phyloP scores from a whole-genome alignment of 371 early-diverging fungal species.

The Entomophthora muscae region DNA sequence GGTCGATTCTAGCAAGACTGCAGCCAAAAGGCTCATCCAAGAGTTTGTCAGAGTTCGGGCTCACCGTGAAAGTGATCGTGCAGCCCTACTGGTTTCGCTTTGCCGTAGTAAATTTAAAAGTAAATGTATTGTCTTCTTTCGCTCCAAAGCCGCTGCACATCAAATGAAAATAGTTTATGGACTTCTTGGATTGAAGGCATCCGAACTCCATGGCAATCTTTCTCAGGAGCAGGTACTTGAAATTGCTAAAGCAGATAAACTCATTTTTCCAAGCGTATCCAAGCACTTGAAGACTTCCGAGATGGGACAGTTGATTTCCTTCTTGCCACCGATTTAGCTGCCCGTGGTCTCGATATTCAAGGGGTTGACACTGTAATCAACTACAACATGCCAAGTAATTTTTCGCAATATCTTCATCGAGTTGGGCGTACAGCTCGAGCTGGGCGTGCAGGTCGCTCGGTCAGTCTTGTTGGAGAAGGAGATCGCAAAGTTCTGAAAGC shows the following conservation, averaged over 20 bases:
- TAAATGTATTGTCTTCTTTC: conserved; percentile 80
- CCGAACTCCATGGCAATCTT: conserved; percentile 96
- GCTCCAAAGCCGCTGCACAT: conserved; percentile 83
- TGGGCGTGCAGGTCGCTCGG: conserved; percentile 64
- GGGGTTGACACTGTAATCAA: conserved; percentile 98
- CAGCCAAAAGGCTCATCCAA: conserved; percentile 65
- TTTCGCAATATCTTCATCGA: conserved; percentile 95
- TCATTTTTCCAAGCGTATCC: conserved; percentile 37
- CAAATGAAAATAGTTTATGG: conserved; percentile 93
- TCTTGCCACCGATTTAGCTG: conserved; percentile 98
- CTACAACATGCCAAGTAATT: conserved; percentile 94
- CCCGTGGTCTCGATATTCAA: conserved; percentile 97
- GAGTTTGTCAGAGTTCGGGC: conserved; percentile 93
- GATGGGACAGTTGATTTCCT: conserved; percentile 70
- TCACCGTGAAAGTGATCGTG: conserved; percentile 64
- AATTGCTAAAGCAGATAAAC: background rate
- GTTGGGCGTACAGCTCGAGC: conserved; percentile 99
- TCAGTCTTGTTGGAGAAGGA: conserved; percentile 77
- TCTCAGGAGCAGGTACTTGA: conserved; percentile 62
- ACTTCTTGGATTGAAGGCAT: conserved; percentile 73
- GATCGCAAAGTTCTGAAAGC: conserved; percentile 87
- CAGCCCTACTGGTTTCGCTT: conserved; percentile 67
- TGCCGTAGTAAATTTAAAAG: conserved; percentile 64
- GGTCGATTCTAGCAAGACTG: conserved; percentile 59
- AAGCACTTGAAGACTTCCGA: conserved; percentile 84